These are phyloP conservation scores for Maudiozyma barnettii DNA, from an alignment of 805 yeast species.

Conservation along the genomic window DNA sequence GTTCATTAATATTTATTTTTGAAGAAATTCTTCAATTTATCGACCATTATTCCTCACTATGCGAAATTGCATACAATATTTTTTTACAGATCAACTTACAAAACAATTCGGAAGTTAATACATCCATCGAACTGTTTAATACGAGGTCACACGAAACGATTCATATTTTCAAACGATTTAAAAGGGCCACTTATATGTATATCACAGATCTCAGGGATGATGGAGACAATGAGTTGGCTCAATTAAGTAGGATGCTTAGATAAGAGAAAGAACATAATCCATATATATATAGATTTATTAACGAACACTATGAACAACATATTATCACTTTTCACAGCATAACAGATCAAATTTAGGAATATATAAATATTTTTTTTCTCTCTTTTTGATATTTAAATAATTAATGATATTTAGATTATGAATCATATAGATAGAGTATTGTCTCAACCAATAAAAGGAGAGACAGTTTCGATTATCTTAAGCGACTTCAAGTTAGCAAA, in stretches of 20 bases:
- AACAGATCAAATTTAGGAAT: no score
- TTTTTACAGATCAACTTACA: slow-evolving; percentile 25
- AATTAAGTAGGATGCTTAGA: slow-evolving; percentile 34
- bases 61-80: slow-evolving; percentile 29
- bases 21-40: slow-evolving; percentile 33
- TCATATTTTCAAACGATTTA: slow-evolving; percentile 36
- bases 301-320: no score
- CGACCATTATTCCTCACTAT: slow-evolving; percentile 31
- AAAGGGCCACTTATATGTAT: slow-evolving; percentile 34
- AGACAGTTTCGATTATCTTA: no score
- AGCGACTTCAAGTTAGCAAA: no score
- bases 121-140: slow-evolving; percentile 26
- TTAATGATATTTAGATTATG: no score
- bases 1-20: slow-evolving; percentile 33
- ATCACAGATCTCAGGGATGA: slow-evolving; percentile 47
- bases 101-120: slow-evolving; percentile 18
- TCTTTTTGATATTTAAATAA: no score
- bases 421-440: no score
- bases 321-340: no score
- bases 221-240: slow-evolving; percentile 38
- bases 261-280: slow-evolving; percentile 1
- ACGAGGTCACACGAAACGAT: slow-evolving; percentile 35
- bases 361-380: no score
- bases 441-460: no score
- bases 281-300: no score